Conservation (phyloP, 2,329 filamentous ascomycete species). For the Penicillium freii region DNA sequence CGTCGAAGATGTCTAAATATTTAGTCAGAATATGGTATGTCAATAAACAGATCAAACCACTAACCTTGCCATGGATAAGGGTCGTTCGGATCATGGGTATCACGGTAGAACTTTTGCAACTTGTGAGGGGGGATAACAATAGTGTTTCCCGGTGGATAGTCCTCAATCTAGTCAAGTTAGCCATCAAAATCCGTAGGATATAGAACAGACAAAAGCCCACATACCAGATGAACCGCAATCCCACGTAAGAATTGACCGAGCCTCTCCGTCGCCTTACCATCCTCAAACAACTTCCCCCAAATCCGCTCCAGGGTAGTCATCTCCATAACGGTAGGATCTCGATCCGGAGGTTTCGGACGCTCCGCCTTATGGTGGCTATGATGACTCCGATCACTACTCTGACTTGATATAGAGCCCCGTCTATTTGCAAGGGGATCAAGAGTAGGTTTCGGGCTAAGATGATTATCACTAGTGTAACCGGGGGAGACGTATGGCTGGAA, state of each 20-base stretch:
- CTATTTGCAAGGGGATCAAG: constrained; percentile 25
- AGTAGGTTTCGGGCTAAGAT: constrained; percentile 23
- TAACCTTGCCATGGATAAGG: constrained; percentile 67
- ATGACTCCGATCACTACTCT: constrained; percentile 32
- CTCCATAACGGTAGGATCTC: constrained; percentile 46
- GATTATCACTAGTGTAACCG: constrained; percentile 23
- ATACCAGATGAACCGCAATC: constrained; percentile 70
- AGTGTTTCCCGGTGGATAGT: constrained; percentile 64
- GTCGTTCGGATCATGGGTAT: constrained; percentile 64
- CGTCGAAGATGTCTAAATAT: constrained; percentile 54
- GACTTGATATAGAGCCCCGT: constrained; percentile 37
- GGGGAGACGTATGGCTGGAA: constrained; percentile 24
- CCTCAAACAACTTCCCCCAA: constrained; percentile 73
- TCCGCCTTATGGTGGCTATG: constrained; percentile 24
- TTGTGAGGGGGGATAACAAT: constrained; percentile 75
- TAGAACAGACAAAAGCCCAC: constrained; percentile 22
- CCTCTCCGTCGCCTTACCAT: constrained; percentile 65
- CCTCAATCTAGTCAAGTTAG: constrained; percentile 57
- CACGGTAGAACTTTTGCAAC: constrained; percentile 69
- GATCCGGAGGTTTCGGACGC: constrained; percentile 39
- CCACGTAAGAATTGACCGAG: constrained; percentile 70
- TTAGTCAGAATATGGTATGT: constrained; percentile 12
- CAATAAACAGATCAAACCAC: neutral
- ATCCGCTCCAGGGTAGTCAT: constrained; percentile 64
- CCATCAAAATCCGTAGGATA: neutral